Base-by-base conservation (phyloP, 345 rosid species). In the Rhizophora apiculata region DNA sequence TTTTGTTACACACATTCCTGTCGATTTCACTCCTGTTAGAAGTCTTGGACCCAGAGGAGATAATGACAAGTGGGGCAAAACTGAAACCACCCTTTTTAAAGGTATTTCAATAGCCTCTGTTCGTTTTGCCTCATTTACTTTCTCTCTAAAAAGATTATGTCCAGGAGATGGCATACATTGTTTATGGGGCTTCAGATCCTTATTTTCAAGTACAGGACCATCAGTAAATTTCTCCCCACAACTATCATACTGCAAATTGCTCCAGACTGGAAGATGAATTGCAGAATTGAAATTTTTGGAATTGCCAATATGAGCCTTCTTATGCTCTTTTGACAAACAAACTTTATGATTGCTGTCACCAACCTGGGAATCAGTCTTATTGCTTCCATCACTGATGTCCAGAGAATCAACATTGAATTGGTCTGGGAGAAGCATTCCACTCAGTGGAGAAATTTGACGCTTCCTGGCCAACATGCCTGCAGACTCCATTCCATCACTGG, bases 31-130 rank as follows among this genome's bases (percentile, higher is more conserved):
- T 83, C 89, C 81, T 76, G 82, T 91, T 65, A 85, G 76, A 72
- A 84, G 81, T 73, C 78, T 91, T 29, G 95, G 97, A 77, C 98
- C 97, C 72, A 94, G 95, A 52, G 97, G 98, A 37, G 98, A 94
- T 61, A 87, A 76, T 37, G 93, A 88, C 52, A 80, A 87, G 67
- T 87, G 82, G 37, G 98, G 78, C 46, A 84, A 81, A 22, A 59
- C 67, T 48, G 85, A 81, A 22, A 62, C 64, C 4, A 64, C 62
- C 63, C 67, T 76, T 52, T 71, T 63, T 68, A 72, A 76, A 63
- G 91, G 77, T 73, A 87, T 80, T 51, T 82, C 81, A 59, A 72
- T 59, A 9, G 75, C 70, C 64, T 80, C 79, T 77, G 79, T 81
- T 71, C 37, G 70, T 37, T 85, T 76, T 67, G 80, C 74, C 34